Evolutionary conservation across 148 eudicot genomes (phyloP), one percentile per base, ranked within the genome.

Genomic region (Vaccinium darrowii): DNA sequence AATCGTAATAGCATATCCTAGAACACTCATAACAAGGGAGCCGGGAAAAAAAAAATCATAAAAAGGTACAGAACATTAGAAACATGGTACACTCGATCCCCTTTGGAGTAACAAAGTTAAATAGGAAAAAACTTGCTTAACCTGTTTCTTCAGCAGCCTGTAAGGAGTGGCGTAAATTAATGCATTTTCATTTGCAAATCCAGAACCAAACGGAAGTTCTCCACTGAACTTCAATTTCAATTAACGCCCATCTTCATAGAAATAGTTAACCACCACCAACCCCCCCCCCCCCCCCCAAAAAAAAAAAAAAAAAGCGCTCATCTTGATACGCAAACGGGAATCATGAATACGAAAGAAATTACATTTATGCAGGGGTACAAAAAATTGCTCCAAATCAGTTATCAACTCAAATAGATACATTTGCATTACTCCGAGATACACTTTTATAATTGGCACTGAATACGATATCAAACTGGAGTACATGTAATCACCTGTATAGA

Each of bases 401-500:
- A 47, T 15, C 27, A 78, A 63, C 74, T 49, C 49, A 74, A 63
- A 57, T n/a, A 39, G 15, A 73, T 16, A 60, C 76, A 4, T 1
- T 23, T 58, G 58, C 81, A 7, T 25, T 43, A 9, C 33, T 54
- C 11, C 19, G 39, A 21, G 12, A 71, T 27, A 83, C 21, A 39
- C 94, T 94, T 95, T 88, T 65, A 87, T 14, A 43, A 25, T 67
- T 75, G 84, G 75, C 78, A 23, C 27, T n/a, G 15, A 27, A 79
- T 50, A 77, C 5, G 71, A 10, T 7, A 79, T 21, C 47, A 25
- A 78, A 58, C 11, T 54, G 33, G 18, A 86, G 67, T 0, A 65
- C 63, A 56, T 49, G 21, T 77, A n/a, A 27, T 78, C 81, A 93
- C 98, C 98, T 86, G 99, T 97, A 90, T 97, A 95, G 78, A 97